Evolutionary conservation across 495 filamentous ascomycete genomes (phyloP).

Genomic region (Neurospora sp.): DNA sequence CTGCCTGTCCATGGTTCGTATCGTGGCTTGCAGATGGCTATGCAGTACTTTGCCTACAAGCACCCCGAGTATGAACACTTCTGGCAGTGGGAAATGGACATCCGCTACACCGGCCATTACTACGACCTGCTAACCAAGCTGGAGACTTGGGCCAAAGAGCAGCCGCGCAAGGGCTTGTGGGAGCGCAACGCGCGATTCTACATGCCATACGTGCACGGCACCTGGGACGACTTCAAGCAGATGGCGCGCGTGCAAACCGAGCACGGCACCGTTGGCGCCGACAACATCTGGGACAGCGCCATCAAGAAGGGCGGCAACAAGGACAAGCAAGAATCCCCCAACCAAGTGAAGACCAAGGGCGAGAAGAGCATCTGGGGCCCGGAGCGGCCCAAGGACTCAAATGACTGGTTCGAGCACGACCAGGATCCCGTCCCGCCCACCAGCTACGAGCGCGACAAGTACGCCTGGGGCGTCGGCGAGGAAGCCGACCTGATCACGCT

Average conservation of each 20-base stretch:
- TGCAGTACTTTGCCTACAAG: conserved; percentile 82
- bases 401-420: conserved; percentile 59
- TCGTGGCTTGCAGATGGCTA: conserved; percentile 81
- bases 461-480: conserved; percentile 83
- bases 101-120: conserved; percentile 92
- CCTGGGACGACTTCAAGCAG: conserved; percentile 86
- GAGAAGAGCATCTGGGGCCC: conserved; percentile 84
- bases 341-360: conserved; percentile 21
- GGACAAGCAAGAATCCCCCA: conserved; percentile 15
- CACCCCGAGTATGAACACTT: conserved; percentile 93
- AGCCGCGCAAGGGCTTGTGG: conserved; percentile 88
- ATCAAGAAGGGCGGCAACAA: conserved; percentile 24
- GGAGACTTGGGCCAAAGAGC: conserved; percentile 62
- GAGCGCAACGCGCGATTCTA: conserved; percentile 90
- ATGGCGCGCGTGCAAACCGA: conserved; percentile 88
- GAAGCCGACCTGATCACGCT: conserved; percentile 90
- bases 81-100: conserved; percentile 99
- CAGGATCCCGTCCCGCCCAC: conserved; percentile 61
- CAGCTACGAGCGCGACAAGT: conserved; percentile 66
- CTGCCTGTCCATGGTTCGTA: conserved; percentile 86
- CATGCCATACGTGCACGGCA: conserved; percentile 75
- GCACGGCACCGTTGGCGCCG: conserved; percentile 61
- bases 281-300: conserved; percentile 53
- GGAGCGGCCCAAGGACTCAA: conserved; percentile 49
- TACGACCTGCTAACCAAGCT: conserved; percentile 79